Evolutionary conservation across 495 filamentous ascomycete species (phyloP), one percentile per base, ranked within the genome.

Genomic region (Penicillium dipodomyicola): DNA sequence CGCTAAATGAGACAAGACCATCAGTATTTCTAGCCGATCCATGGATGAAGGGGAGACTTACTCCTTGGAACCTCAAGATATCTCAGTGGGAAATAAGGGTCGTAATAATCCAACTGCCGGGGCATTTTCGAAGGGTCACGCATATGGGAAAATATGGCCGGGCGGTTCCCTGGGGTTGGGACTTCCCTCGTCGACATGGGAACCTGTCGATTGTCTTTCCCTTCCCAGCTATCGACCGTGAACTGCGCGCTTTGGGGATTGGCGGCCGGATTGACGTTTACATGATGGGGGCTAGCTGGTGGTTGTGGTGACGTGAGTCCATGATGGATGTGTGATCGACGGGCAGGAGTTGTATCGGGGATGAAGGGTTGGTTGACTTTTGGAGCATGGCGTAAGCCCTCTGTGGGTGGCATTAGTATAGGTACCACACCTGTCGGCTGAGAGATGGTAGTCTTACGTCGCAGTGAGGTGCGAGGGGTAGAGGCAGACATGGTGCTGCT

Each of bases 341-440:
- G 65, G 23, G 65, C 67, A 33, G 74, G 73, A 19, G 72, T 60
- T 32, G 76, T 79, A 52, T 76, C 73, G 3, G 76, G 76, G 48
- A 76, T 72, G 49, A 79, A 77, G n/a, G 74, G 74, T 54, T 79
- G 74, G 50, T 79, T 75, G 29, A 67, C 62, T 56, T 75, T 79
- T 4, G 76, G 76, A 11, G 75, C 74, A 61, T 77, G 73, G 58
- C 76, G 76, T 58, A 79, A 53, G 45, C 76, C 76, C 68, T 79
- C 76, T 79, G 58, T 27, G 19, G n/a, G 44, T 27, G 10, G 8
- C 49, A 57, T 68, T 45, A 74, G 61, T 42, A 60, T 40, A 15
- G n/a, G 10, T 23, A 12, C 7, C 14, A 39, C 35, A 14, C 3
- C 3, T 17, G 2, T 32, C 22, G 0, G 11, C 4, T n/a, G 12